A percentile compares a stretch with the other conserved stretches of the same genome.
Evolutionary conservation across 768 basidiomycete species (phyloP).

Genomic region (Scleroderma citrinum): DNA sequence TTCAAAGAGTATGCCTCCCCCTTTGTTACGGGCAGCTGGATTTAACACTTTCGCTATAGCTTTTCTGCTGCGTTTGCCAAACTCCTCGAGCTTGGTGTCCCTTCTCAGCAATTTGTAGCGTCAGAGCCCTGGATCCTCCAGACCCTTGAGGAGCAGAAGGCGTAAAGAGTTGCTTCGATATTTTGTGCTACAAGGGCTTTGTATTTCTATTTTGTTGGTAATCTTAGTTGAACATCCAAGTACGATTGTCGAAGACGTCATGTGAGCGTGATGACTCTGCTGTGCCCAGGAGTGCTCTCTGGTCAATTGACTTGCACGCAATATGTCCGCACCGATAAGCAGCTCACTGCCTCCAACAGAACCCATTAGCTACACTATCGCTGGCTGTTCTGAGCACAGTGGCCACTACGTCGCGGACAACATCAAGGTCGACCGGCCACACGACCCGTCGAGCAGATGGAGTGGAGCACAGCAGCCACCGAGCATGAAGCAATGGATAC

Average conservation of each 20-base stretch:
- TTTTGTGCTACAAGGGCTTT: background rate
- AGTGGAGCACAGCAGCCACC: conserved; percentile 58
- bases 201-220: background rate
- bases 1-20: conserved; percentile 77
- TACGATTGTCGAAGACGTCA: too few species aligned
- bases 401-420: conserved; percentile 65
- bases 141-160: conserved; percentile 7
- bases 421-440: conserved; percentile 57
- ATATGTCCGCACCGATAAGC: conserved; percentile 2
- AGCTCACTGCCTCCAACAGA: conserved; percentile 10
- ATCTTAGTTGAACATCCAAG: background rate
- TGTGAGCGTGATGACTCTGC: too few species aligned
- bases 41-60: conserved; percentile 35
- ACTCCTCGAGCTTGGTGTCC: conserved; percentile 93
- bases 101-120: conserved; percentile 65
- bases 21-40: background rate
- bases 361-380: conserved; percentile 46
- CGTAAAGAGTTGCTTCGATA: background rate
- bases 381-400: conserved; percentile 63
- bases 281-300: background rate
- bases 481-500: conserved; percentile 62
- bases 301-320: background rate
- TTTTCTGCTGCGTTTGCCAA: conserved; percentile 75
- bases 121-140: conserved; percentile 70
- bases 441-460: conserved; percentile 69